A percentile compares a stretch with the other conserved stretches of the same genome.
phyloP scores from a whole-genome alignment of 495 filamentous ascomycete genomes.

The Penicillium maclennaniae region DNA sequence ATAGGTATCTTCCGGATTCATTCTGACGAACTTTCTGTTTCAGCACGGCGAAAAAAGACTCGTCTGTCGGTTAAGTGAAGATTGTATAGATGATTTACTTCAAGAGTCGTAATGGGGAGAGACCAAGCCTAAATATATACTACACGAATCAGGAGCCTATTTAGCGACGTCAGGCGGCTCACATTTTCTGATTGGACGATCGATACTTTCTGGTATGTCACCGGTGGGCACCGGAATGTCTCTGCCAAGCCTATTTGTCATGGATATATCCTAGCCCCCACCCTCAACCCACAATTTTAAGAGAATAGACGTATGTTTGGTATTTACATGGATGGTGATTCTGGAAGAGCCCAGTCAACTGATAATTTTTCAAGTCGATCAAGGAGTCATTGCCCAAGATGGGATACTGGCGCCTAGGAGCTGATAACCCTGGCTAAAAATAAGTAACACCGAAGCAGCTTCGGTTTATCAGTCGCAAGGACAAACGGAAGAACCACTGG shows the following conservation, averaged over 20 bases:
- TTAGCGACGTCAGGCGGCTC: background rate
- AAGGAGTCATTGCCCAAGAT: no score
- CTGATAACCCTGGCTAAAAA: no score
- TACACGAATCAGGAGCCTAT: background rate
- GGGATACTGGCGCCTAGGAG: no score
- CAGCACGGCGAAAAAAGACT: background rate
- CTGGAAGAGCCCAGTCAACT: no score
- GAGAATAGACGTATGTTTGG: background rate
- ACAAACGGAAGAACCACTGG: background rate
- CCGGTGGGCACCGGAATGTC: background rate
- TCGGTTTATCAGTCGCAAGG: background rate
- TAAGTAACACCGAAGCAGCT: no score
- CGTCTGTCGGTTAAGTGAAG: background rate
- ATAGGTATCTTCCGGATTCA: slow-evolving; percentile 6
- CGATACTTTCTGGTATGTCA: background rate
- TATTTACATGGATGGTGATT: background rate
- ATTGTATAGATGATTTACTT: no score
- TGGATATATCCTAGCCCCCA: background rate
- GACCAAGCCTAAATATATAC: slow-evolving; percentile 1
- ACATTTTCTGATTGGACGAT: slow-evolving; percentile 1
- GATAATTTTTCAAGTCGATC: no score
- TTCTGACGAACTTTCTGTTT: background rate
- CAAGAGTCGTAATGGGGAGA: background rate
- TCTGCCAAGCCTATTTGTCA: slow-evolving; percentile 3
- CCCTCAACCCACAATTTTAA: background rate